These are phyloP conservation scores for Micractinium conductrix DNA, from an alignment of 139 green algal genomes.

Conservation along the genomic window DNA sequence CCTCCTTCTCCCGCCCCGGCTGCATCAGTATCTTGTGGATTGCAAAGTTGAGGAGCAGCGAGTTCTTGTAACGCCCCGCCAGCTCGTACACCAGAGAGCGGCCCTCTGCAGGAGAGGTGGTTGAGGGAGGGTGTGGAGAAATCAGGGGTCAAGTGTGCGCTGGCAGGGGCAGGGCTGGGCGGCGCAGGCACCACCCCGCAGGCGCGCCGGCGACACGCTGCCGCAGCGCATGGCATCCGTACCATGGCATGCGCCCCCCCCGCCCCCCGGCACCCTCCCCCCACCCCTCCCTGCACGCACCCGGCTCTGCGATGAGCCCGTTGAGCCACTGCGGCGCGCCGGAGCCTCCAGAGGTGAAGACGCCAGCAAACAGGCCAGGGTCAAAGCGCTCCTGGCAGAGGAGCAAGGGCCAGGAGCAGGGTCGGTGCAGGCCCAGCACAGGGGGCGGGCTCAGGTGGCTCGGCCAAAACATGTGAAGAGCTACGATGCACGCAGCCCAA, in stretches of 20 bases:
- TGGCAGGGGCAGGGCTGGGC: no score
- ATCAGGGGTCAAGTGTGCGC: no score
- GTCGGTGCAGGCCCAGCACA: no score
- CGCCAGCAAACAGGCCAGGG: conserved; percentile 59
- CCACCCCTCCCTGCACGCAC: conserved; percentile 34
- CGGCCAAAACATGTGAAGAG: no score
- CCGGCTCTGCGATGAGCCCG: conserved; percentile 58
- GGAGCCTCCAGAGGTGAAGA: conserved; percentile 63
- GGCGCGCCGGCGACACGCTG: no score
- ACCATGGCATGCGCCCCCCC: no score
- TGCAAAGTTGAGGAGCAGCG: conserved; percentile 84
- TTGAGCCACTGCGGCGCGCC: conserved; percentile 66
- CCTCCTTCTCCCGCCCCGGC: conserved; percentile 59
- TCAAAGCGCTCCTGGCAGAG: conserved; percentile 68
- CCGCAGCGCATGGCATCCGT: no score
- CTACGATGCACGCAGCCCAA: no score
- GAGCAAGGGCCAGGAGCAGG: no score
- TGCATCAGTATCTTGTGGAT: conserved; percentile 80
- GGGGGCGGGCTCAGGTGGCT: no score
- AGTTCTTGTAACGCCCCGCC: conserved; percentile 66
- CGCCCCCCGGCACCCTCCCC: background rate
- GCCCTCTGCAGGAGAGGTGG: conserved; percentile 50
- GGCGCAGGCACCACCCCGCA: no score
- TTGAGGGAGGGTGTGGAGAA: no score
- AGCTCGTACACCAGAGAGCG: conserved; percentile 82